These are phyloP conservation scores for Magnusiomyces tetraspermus DNA, from an alignment of 1,139 yeast genomes.

Conservation along the genomic window DNA sequence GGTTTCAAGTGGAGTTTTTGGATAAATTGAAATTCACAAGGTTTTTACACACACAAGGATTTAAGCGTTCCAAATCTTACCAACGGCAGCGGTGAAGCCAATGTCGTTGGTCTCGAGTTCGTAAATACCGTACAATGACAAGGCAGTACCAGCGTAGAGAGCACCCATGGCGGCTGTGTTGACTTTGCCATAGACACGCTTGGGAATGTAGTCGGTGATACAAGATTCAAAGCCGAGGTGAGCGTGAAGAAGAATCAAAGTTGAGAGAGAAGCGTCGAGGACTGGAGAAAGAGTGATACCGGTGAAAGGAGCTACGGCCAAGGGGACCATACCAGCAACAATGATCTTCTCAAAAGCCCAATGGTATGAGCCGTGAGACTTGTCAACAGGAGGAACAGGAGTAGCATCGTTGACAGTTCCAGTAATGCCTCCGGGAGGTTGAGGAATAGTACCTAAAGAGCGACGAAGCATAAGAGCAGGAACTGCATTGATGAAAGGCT, in stretches of 20 bases:
- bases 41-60: neutral
- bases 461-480: slow-evolving; percentile 45
- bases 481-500: slow-evolving; percentile 49
- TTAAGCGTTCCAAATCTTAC: slow-evolving; percentile 37
- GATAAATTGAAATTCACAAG: neutral
- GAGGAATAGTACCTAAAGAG: slow-evolving; percentile 34
- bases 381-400: slow-evolving; percentile 49
- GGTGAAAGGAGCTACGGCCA: slow-evolving; percentile 61
- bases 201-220: slow-evolving; percentile 82
- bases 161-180: slow-evolving; percentile 55
- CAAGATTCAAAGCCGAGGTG: slow-evolving; percentile 79
- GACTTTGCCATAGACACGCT: slow-evolving; percentile 67
- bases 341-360: slow-evolving; percentile 76
- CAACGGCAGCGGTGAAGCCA: slow-evolving; percentile 40
- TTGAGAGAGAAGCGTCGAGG: slow-evolving; percentile 58
- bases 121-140: slow-evolving; percentile 73
- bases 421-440: slow-evolving; percentile 34
- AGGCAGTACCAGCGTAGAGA: slow-evolving; percentile 59
- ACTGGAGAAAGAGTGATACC: slow-evolving; percentile 55
- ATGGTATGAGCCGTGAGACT: slow-evolving; percentile 74
- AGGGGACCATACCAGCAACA: slow-evolving; percentile 63
- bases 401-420: slow-evolving; percentile 81
- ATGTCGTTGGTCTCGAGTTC: slow-evolving; percentile 58
- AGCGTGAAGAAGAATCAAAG: slow-evolving; percentile 59
- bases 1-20: too few species aligned